Base-by-base conservation (phyloP, 2,329 filamentous ascomycete species). In the Pseudogymnoascus sp. region DNA sequence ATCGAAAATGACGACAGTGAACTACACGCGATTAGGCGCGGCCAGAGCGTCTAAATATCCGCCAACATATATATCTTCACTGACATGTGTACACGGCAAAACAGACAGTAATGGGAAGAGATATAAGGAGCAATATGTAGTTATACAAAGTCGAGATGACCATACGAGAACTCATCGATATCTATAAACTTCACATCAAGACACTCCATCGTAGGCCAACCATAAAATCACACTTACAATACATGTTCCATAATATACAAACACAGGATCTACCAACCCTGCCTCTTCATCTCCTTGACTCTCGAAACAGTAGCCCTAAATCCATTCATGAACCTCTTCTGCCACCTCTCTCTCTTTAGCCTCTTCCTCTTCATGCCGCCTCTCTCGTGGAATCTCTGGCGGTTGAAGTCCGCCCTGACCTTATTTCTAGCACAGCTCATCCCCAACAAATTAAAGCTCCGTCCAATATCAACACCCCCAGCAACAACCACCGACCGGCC, bases 311-410 rank as follows among this genome's bases (percentile, higher is more conserved):
- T 83, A 4, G 81, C 81, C 73, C 78, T 80, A 75, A 94, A 92
- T 3, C 86, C 87, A 33, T 74, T 73, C 79, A 84, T 86, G 75
- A 93, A 94, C 64, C 84, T 82, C 66, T 68, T 76, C 72, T 84
- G 81, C 87, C 89, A 92, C 65, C 90, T 80, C 78, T 87, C 79
- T 64, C 83, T 86, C 73, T 78, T 79, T 68, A 91, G 75, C 69
- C 90, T 82, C 84, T 94, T 95, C 75, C 87, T 82, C 82, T 89
- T 91, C 70, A 91, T 70, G 2, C 90, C 91, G 0, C 82, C 82
- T 55, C 91, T 78, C 79, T 94, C 90, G 74, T 95, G 88, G 69
- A 85, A 90, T 66, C 80, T 79, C 75, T 94, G 90, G 66, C 69
- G 73, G 19, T 74, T 72, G 61, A 78, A 78, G 68, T 91, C 85